These are phyloP conservation scores for Coniochaeta prunicola DNA, from an alignment of 2,329 filamentous ascomycete species.

Conservation along the genomic window DNA sequence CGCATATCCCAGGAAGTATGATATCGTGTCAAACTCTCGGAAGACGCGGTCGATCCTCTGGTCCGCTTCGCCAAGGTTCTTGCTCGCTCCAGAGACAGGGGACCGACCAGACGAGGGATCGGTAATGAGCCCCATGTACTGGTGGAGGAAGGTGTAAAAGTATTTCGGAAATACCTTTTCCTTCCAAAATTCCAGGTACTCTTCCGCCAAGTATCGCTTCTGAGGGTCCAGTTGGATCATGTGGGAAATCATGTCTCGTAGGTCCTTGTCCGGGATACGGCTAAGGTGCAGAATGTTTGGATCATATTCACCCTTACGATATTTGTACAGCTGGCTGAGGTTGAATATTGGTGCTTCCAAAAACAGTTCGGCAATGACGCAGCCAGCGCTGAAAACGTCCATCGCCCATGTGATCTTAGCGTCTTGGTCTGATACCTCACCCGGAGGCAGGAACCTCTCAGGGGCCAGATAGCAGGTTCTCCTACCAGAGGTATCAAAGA, in stretches of 20 bases:
- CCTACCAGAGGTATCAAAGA: conserved; percentile 87
- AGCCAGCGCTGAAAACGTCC: conserved; percentile 96
- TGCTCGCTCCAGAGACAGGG: conserved; percentile 57
- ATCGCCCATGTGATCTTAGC: conserved; percentile 78
- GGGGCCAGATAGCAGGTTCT: conserved; percentile 93
- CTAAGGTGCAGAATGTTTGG: conserved; percentile 72
- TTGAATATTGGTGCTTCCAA: conserved; percentile 95
- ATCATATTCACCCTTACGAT: conserved; percentile 86
- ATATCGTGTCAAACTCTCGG: conserved; percentile 95
- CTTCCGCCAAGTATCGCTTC: conserved; percentile 84
- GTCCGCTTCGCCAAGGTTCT: conserved; percentile 79
- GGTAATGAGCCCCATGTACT: conserved; percentile 95
- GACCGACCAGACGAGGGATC: conserved; percentile 77
- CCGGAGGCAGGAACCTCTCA: conserved; percentile 75
- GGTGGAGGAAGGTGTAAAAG: conserved; percentile 95
- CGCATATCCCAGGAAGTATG: conserved; percentile 79
- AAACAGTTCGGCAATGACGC: conserved; percentile 94
- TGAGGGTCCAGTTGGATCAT: conserved; percentile 96
- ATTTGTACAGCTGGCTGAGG: conserved; percentile 93
- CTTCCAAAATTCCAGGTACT: conserved; percentile 89
- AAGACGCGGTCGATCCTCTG: conserved; percentile 91
- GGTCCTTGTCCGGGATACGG: conserved; percentile 79
- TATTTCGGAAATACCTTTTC: conserved; percentile 90
- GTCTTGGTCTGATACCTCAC: conserved; percentile 54
- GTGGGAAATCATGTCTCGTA: conserved; percentile 82